These are phyloP conservation scores for Dactylellina sp. DNA, from an alignment of 2,329 filamentous ascomycete species.

Conservation along the genomic window DNA sequence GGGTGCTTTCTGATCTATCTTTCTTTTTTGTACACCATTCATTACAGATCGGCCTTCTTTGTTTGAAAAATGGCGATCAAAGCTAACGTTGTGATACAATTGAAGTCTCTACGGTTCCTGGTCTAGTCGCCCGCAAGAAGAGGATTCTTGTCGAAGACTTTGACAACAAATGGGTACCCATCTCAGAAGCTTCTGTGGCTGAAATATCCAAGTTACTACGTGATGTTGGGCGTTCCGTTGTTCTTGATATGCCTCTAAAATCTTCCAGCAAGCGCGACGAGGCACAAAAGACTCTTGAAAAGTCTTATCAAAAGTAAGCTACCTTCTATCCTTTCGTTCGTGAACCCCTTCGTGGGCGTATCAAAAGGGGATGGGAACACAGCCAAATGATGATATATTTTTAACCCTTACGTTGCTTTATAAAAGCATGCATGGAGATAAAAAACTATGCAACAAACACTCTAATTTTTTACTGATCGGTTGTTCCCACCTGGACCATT, in stretches of 20 bases:
- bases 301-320: conserved; percentile 56
- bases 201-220: conserved; percentile 48
- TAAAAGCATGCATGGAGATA: conserved; percentile 45
- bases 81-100: conserved; percentile 21
- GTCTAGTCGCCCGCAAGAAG: conserved; percentile 51
- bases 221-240: conserved; percentile 44
- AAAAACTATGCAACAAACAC: conserved; percentile 57
- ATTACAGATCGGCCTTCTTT: background rate
- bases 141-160: conserved; percentile 48
- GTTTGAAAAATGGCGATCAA: background rate
- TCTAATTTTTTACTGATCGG: conserved; percentile 57
- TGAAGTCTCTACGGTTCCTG: conserved; percentile 40
- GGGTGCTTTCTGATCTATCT: conserved; percentile 55
- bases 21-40: background rate
- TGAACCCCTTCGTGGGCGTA: background rate
- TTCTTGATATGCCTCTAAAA: conserved; percentile 49
- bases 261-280: conserved; percentile 50
- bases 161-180: conserved; percentile 55
- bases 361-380: background rate
- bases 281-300: conserved; percentile 58
- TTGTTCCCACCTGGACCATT: conserved; percentile 8
- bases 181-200: conserved; percentile 51
- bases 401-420: conserved; percentile 55
- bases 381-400: conserved; percentile 56
- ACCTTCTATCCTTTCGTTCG: background rate